phyloP scores from a whole-genome alignment of 495 filamentous ascomycete species.

The Aspergillus funiculosus region DNA sequence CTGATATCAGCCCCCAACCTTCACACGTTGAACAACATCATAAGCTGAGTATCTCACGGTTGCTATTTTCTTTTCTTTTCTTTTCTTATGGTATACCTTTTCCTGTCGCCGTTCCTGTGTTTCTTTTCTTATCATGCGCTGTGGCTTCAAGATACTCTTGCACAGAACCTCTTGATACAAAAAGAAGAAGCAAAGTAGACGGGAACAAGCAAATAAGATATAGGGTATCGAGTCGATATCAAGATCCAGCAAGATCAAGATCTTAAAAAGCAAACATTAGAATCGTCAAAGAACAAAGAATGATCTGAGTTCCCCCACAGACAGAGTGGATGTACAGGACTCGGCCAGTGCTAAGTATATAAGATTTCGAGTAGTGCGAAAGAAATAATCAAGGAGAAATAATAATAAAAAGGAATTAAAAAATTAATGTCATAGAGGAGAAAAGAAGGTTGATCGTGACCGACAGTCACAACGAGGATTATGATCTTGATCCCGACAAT shows the following conservation, averaged over 20 bases:
- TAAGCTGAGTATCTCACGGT: constrained; percentile 1
- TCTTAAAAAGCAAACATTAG: constrained; percentile 16
- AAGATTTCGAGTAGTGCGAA: constrained; percentile 2
- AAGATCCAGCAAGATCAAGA: constrained; percentile 13
- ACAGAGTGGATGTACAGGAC: constrained; percentile 4
- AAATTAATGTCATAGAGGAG: constrained; percentile 1
- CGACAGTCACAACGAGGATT: constrained; percentile 11
- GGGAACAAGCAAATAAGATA: constrained; percentile 21
- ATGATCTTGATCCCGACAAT: constrained; percentile 15
- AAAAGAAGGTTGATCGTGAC: constrained; percentile 2
- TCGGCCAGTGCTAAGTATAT: constrained; percentile 9
- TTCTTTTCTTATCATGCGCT: constrained; percentile 1
- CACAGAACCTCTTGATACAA: constrained; percentile 7
- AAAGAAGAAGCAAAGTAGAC: constrained; percentile 16
- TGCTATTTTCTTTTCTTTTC: constrained; percentile 19
- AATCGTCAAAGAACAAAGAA: constrained; percentile 7
- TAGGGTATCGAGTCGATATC: constrained; percentile 11
- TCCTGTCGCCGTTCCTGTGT: neutral
- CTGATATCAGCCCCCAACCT: constrained; percentile 3
- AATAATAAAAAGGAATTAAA: constrained; percentile 3
- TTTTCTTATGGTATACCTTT: constrained; percentile 16
- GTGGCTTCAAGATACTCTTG: constrained; percentile 13
- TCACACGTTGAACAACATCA: neutral
- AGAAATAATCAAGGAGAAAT: neutral
- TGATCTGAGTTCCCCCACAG: constrained; percentile 8